phyloP scores from a whole-genome alignment of 2,329 filamentous ascomycete species.

The Cryphonectria japonica region DNA sequence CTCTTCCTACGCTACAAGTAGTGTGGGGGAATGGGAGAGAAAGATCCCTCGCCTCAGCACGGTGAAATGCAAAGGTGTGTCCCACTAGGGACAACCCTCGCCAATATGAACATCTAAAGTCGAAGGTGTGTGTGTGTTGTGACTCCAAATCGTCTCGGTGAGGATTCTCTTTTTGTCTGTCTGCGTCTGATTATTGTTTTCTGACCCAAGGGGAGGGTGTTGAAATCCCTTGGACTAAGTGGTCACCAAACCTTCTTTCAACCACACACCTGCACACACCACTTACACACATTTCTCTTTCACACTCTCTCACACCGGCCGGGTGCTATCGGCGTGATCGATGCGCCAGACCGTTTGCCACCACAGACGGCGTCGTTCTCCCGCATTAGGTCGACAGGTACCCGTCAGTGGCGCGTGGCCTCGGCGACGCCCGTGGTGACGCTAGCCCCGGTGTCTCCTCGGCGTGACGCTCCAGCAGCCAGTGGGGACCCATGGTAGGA shows the following conservation, averaged over 20 bases:
- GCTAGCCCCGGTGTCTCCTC: constrained; percentile 27
- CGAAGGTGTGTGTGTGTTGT: not conserved
- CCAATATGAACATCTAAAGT: not conserved
- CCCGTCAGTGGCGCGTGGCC: constrained; percentile 14
- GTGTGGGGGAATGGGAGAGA: not conserved
- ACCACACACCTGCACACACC: not conserved
- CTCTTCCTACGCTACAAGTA: not conserved
- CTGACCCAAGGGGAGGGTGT: not conserved
- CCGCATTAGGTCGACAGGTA: constrained; percentile 23
- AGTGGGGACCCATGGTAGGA: constrained; percentile 18
- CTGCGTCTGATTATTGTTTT: too few species aligned
- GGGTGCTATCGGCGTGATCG: not conserved
- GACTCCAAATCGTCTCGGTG: not conserved
- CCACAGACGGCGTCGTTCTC: not conserved
- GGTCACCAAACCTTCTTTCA: not conserved
- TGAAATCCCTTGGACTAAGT: not conserved
- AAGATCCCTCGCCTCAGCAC: not conserved
- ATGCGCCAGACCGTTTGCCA: not conserved
- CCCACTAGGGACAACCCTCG: not conserved
- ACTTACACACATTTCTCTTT: not conserved
- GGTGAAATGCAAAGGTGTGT: not conserved
- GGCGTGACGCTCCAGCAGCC: constrained; percentile 21
- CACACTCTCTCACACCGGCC: not conserved
- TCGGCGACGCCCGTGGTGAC: constrained; percentile 16
- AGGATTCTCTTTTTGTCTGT: not conserved